phyloP scores from a whole-genome alignment of 1,284 basidiomycete species.

The Pulchroboletus neoregius region DNA sequence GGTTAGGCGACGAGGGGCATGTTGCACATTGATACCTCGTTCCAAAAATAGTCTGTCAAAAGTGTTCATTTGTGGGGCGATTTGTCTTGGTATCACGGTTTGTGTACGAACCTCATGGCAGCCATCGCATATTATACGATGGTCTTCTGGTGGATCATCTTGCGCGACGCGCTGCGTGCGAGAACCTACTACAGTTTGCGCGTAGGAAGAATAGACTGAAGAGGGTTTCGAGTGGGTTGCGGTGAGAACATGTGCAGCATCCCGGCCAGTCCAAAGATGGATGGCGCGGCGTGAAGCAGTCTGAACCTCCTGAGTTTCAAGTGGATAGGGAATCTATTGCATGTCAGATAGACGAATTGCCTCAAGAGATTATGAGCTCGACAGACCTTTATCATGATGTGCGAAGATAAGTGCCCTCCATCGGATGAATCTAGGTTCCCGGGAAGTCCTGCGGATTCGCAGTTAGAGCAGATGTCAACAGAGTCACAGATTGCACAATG shows the following conservation, averaged over 20 bases:
- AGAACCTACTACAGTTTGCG: slow-evolving; percentile 60
- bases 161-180: slow-evolving; percentile 28
- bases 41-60: slow-evolving; percentile 57
- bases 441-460: slow-evolving; percentile 79
- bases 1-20: slow-evolving; percentile 59
- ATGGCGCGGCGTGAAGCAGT: slow-evolving; percentile 70
- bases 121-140: slow-evolving; percentile 54
- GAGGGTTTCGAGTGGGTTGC: slow-evolving; percentile 45
- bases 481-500: slow-evolving; percentile 85
- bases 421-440: slow-evolving; percentile 74
- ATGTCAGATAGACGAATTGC: not conserved
- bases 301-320: slow-evolving; percentile 70
- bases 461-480: slow-evolving; percentile 84
- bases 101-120: slow-evolving; percentile 52
- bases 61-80: not conserved
- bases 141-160: slow-evolving; percentile 41
- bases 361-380: not conserved
- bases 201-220: slow-evolving; percentile 58
- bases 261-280: slow-evolving; percentile 71
- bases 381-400: slow-evolving; percentile 87
- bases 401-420: slow-evolving; percentile 73
- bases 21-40: slow-evolving; percentile 74
- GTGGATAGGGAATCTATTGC: slow-evolving; percentile 74
- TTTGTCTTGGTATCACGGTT: not conserved
- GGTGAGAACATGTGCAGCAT: slow-evolving; percentile 55